Percentiles rank a stretch among this genome's conserved stretches.
Evolutionary conservation across 169 alveolate species (phyloP).

Genomic region (Cryptosporidium xiaoi): DNA sequence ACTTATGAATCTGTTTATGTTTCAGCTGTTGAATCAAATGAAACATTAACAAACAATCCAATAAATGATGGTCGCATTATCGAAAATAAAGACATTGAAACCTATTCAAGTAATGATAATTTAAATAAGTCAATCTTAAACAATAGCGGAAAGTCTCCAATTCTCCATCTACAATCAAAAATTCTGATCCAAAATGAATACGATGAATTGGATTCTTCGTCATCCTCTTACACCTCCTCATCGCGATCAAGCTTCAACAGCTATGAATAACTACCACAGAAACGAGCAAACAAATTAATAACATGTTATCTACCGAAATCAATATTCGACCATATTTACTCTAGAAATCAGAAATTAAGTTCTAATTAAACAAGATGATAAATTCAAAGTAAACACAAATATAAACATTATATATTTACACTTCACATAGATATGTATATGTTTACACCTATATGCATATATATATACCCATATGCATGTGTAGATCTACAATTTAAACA

Average conservation of each 20-base stretch:
- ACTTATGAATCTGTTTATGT: slow-evolving; percentile 35
- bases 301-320: no score
- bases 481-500: no score
- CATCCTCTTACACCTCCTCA: neutral
- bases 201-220: neutral
- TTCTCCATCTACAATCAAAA: slow-evolving; percentile 20
- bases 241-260: slow-evolving; percentile 47
- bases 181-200: neutral
- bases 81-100: neutral
- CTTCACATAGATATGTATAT: no score
- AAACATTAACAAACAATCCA: neutral
- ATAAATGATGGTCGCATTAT: neutral
- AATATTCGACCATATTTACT: no score
- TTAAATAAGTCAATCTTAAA: no score
- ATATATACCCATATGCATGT: no score
- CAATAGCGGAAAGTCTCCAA: slow-evolving; percentile 22
- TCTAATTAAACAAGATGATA: no score
- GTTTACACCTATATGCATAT: no score
- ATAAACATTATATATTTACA: no score
- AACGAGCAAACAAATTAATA: no score
- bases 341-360: no score
- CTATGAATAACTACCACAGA: slow-evolving; percentile 7
- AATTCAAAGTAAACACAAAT: no score
- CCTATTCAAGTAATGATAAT: neutral
- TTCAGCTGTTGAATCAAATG: slow-evolving; percentile 37